Base-by-base conservation (phyloP, 2,329 filamentous ascomycete genomes). In the Fusarium anthophilum region DNA sequence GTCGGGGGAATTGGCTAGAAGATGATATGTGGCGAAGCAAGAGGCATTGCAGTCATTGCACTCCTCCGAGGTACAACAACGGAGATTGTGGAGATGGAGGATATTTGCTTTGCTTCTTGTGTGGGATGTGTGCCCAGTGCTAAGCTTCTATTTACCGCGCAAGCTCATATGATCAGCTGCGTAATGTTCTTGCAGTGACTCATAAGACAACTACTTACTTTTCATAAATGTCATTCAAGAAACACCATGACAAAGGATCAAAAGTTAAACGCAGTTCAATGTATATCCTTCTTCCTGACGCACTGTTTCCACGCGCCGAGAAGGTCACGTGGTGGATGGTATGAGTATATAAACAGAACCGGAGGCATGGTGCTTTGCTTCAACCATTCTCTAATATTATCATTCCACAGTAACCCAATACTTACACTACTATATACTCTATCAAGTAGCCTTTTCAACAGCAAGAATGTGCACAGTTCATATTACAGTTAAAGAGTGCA, bases 161-260 rank as follows among this genome's bases (percentile, higher is more conserved):
- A 13, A 50, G 7, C 11, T n/a, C 22, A 50, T 15, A 11, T 22
- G 9, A 28, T 22, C 13, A 48, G 8, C 45, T 48, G 6, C 2
- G 18, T 22, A 28, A 6, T 11, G 9, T 22, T n/a, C 22, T 32
- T 13, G 3, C 47, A n/a, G 22, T 17, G 8, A 13, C 6, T 32
- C 28, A 32, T 1, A 32, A 18, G 3, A 32, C 4, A 44, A 12
- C 6, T 18, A 6, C 8, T 24, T 11, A 3, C 43, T 4, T 8
- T 8, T 44, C 1, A 8, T 12, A 5, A 24, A 5, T 44, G 4
- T 5, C 12, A 24, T 18, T 6, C 5, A 50, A 24, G 3, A 13
- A 2, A 9, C 22, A 4, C 3, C 2, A 1, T 10, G 3, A 17
- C 8, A 3, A 4, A 10, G 3, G 8, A 32, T n/a, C 4, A 15